These are phyloP conservation scores for Colletotrichum salicis DNA, from an alignment of 2,329 filamentous ascomycete genomes.

Conservation along the genomic window DNA sequence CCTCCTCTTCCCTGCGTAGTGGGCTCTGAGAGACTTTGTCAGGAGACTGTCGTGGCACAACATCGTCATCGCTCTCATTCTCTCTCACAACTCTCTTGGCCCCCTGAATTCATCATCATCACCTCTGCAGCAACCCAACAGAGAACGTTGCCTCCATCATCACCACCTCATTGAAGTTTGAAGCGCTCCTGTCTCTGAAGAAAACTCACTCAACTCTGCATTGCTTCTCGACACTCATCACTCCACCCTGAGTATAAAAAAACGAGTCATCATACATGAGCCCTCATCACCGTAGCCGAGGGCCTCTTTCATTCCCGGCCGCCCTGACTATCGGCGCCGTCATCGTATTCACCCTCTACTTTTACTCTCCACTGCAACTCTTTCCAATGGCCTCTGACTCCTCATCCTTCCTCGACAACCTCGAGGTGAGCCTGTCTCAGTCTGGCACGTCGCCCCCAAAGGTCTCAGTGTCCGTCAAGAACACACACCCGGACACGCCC, in stretches of 20 bases:
- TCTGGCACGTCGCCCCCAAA: neutral
- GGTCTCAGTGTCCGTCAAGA: slow-evolving; percentile 51
- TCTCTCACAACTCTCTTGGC: neutral
- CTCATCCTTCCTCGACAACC: neutral
- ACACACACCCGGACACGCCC: slow-evolving; percentile 46
- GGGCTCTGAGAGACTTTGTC: neutral
- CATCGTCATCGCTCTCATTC: neutral
- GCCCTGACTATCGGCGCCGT: slow-evolving; percentile 10
- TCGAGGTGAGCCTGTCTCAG: neutral
- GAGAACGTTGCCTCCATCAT: neutral
- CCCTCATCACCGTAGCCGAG: slow-evolving; percentile 4
- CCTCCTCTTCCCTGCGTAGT: neutral
- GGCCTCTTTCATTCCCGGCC: slow-evolving; percentile 5
- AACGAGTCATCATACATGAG: slow-evolving; percentile 9
- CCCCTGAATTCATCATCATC: neutral
- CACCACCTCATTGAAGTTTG: neutral
- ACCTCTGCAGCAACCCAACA: neutral
- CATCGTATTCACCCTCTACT: slow-evolving; percentile 5
- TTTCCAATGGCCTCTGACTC: neutral
- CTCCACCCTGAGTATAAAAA: neutral
- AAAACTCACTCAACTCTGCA: neutral
- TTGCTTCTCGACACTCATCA: neutral
- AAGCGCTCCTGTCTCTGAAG: neutral
- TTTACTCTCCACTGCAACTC: neutral
- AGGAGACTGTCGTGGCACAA: neutral